A percentile compares a stretch with the other conserved stretches of the same genome.
These are phyloP conservation scores for Melocanna baccifera DNA, from an alignment of 176 grass and related monocot species.

Conservation along the genomic window DNA sequence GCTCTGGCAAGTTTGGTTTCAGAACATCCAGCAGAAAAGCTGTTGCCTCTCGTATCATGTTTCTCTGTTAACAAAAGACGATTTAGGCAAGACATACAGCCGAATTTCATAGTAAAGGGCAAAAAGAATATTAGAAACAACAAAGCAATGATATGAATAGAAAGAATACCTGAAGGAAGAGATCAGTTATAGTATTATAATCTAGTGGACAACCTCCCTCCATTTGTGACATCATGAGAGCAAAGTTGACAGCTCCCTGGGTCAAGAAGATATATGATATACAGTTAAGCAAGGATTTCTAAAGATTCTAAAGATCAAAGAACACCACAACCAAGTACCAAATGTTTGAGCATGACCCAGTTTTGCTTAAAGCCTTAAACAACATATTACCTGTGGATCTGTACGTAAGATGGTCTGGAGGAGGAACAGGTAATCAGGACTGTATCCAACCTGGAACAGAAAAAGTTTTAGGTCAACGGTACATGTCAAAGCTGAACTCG, in stretches of 20 bases:
- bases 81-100: constrained; percentile 17
- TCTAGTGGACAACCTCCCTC: constrained; percentile 94
- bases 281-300: constrained; percentile 4
- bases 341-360: background rate
- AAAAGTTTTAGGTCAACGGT: constrained; percentile 26
- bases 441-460: constrained; percentile 76
- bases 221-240: constrained; percentile 99
- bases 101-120: background rate
- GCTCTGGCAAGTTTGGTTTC: constrained; percentile 93
- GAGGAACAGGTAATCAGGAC: constrained; percentile 93
- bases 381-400: constrained; percentile 82
- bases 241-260: constrained; percentile 94
- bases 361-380: background rate
- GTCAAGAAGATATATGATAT: background rate
- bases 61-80: constrained; percentile 55
- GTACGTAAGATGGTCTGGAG: constrained; percentile 87
- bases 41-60: constrained; percentile 92
- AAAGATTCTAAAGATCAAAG: constrained; percentile 14
- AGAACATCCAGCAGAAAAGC: constrained; percentile 94
- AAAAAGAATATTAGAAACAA: constrained; percentile 20
- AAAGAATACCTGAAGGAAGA: constrained; percentile 88
- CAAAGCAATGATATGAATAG: constrained; percentile 24
- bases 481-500: constrained; percentile 26
- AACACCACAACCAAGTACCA: background rate
- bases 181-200: constrained; percentile 95